phyloP scores from a whole-genome alignment of 1,284 basidiomycete species.

The Tylopilus microsporus region DNA sequence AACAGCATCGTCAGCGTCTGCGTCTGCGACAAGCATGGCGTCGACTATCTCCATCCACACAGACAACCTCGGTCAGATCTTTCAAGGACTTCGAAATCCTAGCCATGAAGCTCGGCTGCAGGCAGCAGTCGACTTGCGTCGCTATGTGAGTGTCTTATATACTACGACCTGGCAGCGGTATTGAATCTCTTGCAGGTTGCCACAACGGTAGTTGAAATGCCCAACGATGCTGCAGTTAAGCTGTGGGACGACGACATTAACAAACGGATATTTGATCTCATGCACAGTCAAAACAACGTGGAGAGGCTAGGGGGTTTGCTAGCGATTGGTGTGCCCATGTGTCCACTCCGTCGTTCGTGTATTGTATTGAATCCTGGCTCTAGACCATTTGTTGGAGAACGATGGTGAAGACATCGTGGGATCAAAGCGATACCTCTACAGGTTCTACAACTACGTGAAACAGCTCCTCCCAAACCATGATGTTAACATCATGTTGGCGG shows the following conservation, averaged over 20 bases:
- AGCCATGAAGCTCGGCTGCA: constrained; percentile 58
- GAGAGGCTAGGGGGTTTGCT: constrained; percentile 80
- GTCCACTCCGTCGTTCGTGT: constrained; percentile 11
- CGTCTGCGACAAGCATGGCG: constrained; percentile 43
- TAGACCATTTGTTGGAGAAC: constrained; percentile 67
- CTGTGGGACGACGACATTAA: constrained; percentile 82
- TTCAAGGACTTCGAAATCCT: constrained; percentile 59
- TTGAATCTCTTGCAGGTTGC: constrained; percentile 49
- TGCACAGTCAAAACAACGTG: constrained; percentile 69
- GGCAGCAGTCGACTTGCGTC: constrained; percentile 62
- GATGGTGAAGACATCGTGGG: constrained; percentile 74
- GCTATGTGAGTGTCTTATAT: constrained; percentile 52
- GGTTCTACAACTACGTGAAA: constrained; percentile 90
- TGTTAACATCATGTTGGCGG: constrained; percentile 83
- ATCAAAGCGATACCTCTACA: constrained; percentile 71
- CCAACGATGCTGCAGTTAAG: constrained; percentile 69
- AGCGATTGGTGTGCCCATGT: constrained; percentile 64
- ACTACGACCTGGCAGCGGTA: constrained; percentile 6
- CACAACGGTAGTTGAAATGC: constrained; percentile 68
- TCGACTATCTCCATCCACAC: constrained; percentile 50
- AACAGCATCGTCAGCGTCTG: constrained; percentile 1
- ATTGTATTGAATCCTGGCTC: constrained; percentile 15
- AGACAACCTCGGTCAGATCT: constrained; percentile 62
- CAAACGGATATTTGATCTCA: constrained; percentile 73
- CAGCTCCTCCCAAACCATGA: constrained; percentile 79